Conservation (phyloP, 352 stramenopile genomes). For the Globisporangium emineosum region DNA sequence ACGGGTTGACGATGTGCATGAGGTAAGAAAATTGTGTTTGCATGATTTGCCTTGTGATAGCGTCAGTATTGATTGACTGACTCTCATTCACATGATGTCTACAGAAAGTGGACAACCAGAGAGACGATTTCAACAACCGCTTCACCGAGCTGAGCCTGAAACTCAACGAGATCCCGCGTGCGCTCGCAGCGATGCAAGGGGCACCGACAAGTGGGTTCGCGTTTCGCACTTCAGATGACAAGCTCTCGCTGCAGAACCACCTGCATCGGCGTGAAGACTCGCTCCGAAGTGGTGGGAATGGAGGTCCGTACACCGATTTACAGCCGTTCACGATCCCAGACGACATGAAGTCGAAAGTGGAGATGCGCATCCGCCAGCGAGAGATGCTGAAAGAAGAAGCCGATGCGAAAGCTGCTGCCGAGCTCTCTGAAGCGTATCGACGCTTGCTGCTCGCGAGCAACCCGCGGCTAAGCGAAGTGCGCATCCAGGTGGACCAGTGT, state of each 20-base stretch:
- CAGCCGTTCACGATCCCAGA: conserved; percentile 72
- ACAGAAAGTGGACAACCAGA: conserved; percentile 72
- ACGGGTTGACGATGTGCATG: conserved; percentile 43
- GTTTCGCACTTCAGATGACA: conserved; percentile 48
- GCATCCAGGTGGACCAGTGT: conserved; percentile 58
- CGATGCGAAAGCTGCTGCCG: conserved; percentile 36
- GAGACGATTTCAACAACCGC: conserved; percentile 55
- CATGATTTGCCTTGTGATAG: background rate
- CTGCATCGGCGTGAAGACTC: conserved; percentile 26
- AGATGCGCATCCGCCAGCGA: conserved; percentile 58
- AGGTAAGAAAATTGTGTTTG: conserved; percentile 23
- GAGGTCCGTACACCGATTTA: conserved; percentile 59
- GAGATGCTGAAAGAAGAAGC: conserved; percentile 47
- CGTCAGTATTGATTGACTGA: background rate
- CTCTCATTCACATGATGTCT: background rate
- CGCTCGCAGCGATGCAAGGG: conserved; percentile 46
- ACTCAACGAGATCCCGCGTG: conserved; percentile 54
- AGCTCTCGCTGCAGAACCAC: conserved; percentile 54
- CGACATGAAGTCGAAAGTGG: conserved; percentile 79
- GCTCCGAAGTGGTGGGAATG: conserved; percentile 14
- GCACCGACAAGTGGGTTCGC: conserved; percentile 33
- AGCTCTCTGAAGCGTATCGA: conserved; percentile 60
- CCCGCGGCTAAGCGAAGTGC: conserved; percentile 53
- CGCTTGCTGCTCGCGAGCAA: conserved; percentile 59
- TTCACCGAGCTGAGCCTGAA: conserved; percentile 62